phyloP scores from a whole-genome alignment of 352 stramenopile genomes.

The Hyaloperonospora brassicae region DNA sequence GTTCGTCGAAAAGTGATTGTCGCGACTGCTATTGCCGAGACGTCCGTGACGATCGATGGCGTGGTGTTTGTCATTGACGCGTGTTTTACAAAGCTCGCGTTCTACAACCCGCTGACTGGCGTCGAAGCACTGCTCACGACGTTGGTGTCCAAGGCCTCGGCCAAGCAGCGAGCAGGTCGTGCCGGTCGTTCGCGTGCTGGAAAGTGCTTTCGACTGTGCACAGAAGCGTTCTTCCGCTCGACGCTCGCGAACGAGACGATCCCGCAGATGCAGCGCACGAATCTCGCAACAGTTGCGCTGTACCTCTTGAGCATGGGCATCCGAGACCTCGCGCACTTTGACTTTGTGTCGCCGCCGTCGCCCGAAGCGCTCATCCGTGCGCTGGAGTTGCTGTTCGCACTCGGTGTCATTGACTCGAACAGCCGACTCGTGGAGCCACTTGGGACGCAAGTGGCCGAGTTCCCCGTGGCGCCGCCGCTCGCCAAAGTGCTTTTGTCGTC shows the following conservation, averaged over 20 bases:
- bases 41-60: conserved; percentile 96
- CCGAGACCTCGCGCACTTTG: conserved; percentile 75
- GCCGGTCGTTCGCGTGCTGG: conserved; percentile 85
- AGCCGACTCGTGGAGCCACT: conserved; percentile 69
- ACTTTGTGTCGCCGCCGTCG: conserved; percentile 72
- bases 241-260: conserved; percentile 54
- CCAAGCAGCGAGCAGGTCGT: conserved; percentile 92
- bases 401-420: conserved; percentile 51
- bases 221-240: conserved; percentile 41
- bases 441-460: conserved; percentile 94
- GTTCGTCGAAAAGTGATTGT: conserved; percentile 78
- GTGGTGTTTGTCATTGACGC: conserved; percentile 80
- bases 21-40: conserved; percentile 91
- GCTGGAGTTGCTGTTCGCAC: conserved; percentile 58
- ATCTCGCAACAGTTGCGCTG: conserved; percentile 55
- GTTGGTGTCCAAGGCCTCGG: conserved; percentile 92
- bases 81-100: conserved; percentile 78
- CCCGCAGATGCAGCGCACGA: conserved; percentile 80
- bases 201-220: conserved; percentile 76
- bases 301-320: conserved; percentile 82
- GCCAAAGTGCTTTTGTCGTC: conserved; percentile 66
- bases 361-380: conserved; percentile 64
- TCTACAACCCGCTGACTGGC: conserved; percentile 74
- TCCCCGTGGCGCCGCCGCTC: conserved; percentile 91
- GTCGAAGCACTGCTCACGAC: conserved; percentile 88